Evolutionary conservation across 2,329 filamentous ascomycete genomes (phyloP).

Genomic region (Apiospora pterosperma): DNA sequence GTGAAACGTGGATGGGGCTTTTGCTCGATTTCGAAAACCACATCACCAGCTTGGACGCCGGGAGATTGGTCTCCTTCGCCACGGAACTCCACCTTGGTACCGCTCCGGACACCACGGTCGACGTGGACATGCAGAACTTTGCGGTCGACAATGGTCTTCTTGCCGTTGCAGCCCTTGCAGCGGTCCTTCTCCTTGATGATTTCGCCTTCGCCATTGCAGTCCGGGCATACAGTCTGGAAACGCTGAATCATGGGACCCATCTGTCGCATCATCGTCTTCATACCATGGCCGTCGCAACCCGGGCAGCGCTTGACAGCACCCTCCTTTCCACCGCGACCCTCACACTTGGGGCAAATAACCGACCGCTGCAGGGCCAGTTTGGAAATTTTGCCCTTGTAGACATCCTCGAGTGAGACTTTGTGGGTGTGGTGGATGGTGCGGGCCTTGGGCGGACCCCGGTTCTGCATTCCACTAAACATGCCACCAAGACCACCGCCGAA

Average conservation of each 20-base stretch:
- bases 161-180: slow-evolving; percentile 93
- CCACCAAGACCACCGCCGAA: slow-evolving; percentile 71
- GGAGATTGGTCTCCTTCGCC: slow-evolving; percentile 96
- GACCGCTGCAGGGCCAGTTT: slow-evolving; percentile 97
- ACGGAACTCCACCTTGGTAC: slow-evolving; percentile 94
- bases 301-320: slow-evolving; percentile 92
- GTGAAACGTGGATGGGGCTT: slow-evolving; percentile 97
- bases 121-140: slow-evolving; percentile 99
- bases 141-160: slow-evolving; percentile 96
- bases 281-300: slow-evolving; percentile 89
- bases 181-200: slow-evolving; percentile 95
- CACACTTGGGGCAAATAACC: slow-evolving; percentile 92
- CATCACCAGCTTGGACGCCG: slow-evolving; percentile 88
- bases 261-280: slow-evolving; percentile 99
- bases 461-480: slow-evolving; percentile 72
- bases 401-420: slow-evolving; percentile 96
- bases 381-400: slow-evolving; percentile 96
- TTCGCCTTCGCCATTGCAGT: slow-evolving; percentile 97
- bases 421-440: slow-evolving; percentile 97
- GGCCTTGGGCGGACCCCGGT: slow-evolving; percentile 79
- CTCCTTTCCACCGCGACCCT: slow-evolving; percentile 93
- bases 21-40: slow-evolving; percentile 98
- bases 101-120: slow-evolving; percentile 87
- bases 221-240: slow-evolving; percentile 98
- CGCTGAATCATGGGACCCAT: slow-evolving; percentile 99